phyloP scores from a whole-genome alignment of 345 rosid genomes.

The Heritiera fomes region DNA sequence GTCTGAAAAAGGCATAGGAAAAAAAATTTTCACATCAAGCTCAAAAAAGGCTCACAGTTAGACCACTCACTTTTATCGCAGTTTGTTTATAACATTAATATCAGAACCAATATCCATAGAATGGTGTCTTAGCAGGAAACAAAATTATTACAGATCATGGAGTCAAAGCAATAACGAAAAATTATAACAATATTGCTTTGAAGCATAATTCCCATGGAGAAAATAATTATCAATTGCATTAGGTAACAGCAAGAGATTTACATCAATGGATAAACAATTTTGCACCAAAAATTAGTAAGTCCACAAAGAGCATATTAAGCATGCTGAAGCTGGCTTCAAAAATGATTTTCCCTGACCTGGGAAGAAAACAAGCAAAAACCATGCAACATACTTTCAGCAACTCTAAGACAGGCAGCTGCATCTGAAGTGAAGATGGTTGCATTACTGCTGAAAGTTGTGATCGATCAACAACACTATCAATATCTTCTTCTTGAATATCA shows the following conservation, averaged over 20 bases:
- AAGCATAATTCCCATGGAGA: not conserved
- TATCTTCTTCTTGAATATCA: constrained; percentile 75
- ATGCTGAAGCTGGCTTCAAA: constrained; percentile 6
- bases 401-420: constrained; percentile 84
- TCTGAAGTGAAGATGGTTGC: constrained; percentile 62
- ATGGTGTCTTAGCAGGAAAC: too few species aligned
- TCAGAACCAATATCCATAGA: too few species aligned
- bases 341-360: not conserved
- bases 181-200: not conserved
- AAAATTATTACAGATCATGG: not conserved
- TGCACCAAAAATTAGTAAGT: constrained; percentile 8
- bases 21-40: not conserved
- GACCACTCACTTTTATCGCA: not conserved
- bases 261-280: not conserved
- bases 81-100: not conserved
- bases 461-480: constrained; percentile 58
- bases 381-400: constrained; percentile 67
- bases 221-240: not conserved
- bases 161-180: not conserved
- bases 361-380: constrained; percentile 15
- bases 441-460: constrained; percentile 45
- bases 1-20: not conserved
- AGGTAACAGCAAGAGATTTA: constrained; percentile 2
- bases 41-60: not conserved
- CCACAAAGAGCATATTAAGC: not conserved